phyloP scores from a whole-genome alignment of 2,329 filamentous ascomycete genomes.

The Penicillium aurantiogriseum region DNA sequence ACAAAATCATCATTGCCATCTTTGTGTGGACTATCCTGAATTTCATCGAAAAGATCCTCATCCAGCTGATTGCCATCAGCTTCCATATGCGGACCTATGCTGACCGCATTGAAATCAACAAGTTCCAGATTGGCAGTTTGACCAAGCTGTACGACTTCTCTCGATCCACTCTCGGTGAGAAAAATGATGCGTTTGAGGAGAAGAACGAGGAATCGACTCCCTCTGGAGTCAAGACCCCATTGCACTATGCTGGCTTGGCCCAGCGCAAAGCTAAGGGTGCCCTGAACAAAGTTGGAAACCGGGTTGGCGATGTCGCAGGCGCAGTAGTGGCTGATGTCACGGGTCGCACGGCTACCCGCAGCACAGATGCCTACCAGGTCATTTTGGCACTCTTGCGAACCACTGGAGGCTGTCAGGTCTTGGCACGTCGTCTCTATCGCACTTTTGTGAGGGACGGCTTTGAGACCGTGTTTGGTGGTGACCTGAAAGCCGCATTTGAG shows the following conservation, averaged over 20 bases:
- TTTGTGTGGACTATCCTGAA: constrained; percentile 79
- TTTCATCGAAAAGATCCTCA: constrained; percentile 86
- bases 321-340: constrained; percentile 90
- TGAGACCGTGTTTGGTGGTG: constrained; percentile 74
- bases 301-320: constrained; percentile 80
- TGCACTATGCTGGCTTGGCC: constrained; percentile 65
- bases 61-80: constrained; percentile 89
- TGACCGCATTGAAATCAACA: constrained; percentile 87
- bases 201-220: constrained; percentile 46
- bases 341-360: constrained; percentile 65
- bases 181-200: constrained; percentile 73
- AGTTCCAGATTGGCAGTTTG: constrained; percentile 74
- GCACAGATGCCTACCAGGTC: constrained; percentile 79
- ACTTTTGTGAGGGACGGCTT: constrained; percentile 74
- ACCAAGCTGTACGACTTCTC: constrained; percentile 65
- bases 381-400: constrained; percentile 73
- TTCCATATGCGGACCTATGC: constrained; percentile 91
- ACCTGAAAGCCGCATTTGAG: constrained; percentile 75
- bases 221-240: constrained; percentile 70
- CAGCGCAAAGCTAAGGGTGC: constrained; percentile 73
- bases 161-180: constrained; percentile 58
- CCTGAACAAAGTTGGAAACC: constrained; percentile 75
- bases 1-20: constrained; percentile 83
- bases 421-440: constrained; percentile 84
- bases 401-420: constrained; percentile 72